A percentile compares a stretch with the other conserved stretches of the same genome.
Evolutionary conservation across 768 basidiomycete species (phyloP).

Genomic region (Nevesoporus exiguus): DNA sequence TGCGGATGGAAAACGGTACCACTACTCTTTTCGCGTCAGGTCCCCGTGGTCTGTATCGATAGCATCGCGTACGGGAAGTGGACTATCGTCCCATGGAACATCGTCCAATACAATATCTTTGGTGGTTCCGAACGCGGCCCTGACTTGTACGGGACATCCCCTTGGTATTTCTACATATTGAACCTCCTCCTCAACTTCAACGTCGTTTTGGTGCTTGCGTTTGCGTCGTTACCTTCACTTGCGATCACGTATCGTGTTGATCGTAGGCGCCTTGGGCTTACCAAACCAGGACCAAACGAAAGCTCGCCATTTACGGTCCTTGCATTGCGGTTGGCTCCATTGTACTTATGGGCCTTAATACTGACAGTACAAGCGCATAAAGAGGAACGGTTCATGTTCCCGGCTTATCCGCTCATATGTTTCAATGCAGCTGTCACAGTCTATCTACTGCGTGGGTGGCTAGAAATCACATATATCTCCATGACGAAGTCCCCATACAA

Average conservation of each 20-base stretch:
- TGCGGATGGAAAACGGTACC: not conserved
- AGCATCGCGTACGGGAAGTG: conserved; percentile 81
- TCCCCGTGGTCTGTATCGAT: conserved; percentile 82
- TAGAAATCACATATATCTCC: conserved; percentile 72
- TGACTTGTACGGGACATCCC: conserved; percentile 89
- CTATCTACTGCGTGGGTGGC: conserved; percentile 83
- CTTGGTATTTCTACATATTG: conserved; percentile 79
- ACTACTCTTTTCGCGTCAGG: conserved; percentile 41
- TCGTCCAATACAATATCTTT: conserved; percentile 91
- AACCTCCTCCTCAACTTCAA: conserved; percentile 97
- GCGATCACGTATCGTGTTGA: conserved; percentile 72
- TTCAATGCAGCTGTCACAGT: conserved; percentile 92
- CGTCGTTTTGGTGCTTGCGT: conserved; percentile 72
- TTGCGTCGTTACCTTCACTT: conserved; percentile 77
- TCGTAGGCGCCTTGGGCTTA: conserved; percentile 65
- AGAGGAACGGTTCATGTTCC: conserved; percentile 99
- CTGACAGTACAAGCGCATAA: conserved; percentile 86
- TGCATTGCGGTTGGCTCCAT: conserved; percentile 72
- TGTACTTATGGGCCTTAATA: conserved; percentile 89
- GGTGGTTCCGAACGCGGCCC: conserved; percentile 76
- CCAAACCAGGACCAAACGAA: conserved; percentile 47
- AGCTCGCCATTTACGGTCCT: conserved; percentile 81
- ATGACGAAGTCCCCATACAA: conserved; percentile 81
- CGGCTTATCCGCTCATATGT: conserved; percentile 85
- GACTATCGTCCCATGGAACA: conserved; percentile 87